A percentile compares a stretch with the other conserved stretches of the same genome.
Conservation (phyloP, 345 rosid genomes). For the Heritiera fomes region DNA sequence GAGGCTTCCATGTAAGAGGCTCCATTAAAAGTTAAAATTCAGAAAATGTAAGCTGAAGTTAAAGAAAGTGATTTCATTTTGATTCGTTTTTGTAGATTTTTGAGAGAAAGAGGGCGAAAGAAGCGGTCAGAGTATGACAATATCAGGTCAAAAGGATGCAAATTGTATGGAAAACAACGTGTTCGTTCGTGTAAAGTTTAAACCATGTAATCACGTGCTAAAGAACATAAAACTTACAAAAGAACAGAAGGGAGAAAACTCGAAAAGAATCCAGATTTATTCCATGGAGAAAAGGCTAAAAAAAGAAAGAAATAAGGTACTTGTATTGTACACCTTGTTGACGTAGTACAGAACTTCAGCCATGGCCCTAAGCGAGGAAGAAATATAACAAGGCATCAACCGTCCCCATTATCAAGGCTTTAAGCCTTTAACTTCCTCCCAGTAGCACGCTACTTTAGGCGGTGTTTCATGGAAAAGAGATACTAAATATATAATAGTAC, state of each 20-base stretch:
- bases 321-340: background rate
- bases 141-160: constrained; percentile 12
- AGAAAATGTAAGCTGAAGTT: background rate
- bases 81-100: background rate
- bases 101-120: constrained; percentile 12
- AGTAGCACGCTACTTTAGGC: no score
- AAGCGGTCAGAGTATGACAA: constrained; percentile 3
- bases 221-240: no score
- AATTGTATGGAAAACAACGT: background rate
- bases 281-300: background rate
- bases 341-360: background rate
- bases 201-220: background rate
- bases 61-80: background rate
- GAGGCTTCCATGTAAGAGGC: constrained; percentile 5
- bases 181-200: background rate
- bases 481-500: no score
- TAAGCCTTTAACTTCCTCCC: constrained; percentile 18
- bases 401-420: background rate
- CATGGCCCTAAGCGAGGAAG: background rate
- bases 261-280: background rate
- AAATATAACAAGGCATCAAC: background rate
- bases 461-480: no score
- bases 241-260: background rate
- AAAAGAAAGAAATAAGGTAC: background rate
- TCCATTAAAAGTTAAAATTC: constrained; percentile 1